phyloP scores from a whole-genome alignment of 139 green algal genomes.

The Micromonas pusilla region DNA sequence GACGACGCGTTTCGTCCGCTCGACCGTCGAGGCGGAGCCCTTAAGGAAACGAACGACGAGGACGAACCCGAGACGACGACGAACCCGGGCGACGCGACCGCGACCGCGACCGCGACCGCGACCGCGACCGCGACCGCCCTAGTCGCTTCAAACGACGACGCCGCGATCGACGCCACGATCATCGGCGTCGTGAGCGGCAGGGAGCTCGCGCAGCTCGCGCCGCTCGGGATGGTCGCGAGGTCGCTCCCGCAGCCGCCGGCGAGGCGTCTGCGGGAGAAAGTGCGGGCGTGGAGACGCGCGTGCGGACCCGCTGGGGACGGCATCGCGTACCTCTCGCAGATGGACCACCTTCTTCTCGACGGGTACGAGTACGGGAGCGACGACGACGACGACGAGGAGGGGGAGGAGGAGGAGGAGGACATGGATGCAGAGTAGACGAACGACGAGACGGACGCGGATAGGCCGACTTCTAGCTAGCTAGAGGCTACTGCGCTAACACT shows the following conservation, averaged over 20 bases:
- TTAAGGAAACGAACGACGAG: background rate
- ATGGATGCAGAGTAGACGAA: too few relatives aligned
- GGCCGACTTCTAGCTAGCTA: too few relatives aligned
- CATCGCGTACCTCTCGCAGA: background rate
- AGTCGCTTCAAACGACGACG: too few relatives aligned
- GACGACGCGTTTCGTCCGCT: background rate
- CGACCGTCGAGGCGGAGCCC: background rate
- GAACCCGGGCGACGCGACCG: background rate
- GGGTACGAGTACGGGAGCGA: background rate
- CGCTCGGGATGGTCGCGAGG: background rate
- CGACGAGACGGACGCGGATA: too few relatives aligned
- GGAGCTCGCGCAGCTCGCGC: too few relatives aligned
- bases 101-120: background rate
- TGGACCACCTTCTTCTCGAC: background rate
- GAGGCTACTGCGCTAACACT: too few relatives aligned
- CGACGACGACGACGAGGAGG: background rate
- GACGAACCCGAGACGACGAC: background rate
- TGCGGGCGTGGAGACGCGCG: background rate
- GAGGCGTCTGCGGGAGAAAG: background rate
- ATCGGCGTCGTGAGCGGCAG: too few relatives aligned
- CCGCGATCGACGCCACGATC: too few relatives aligned
- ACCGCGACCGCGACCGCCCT: background rate
- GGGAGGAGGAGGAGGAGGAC: slow-evolving; percentile 6
- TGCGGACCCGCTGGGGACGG: background rate
- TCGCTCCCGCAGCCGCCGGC: background rate